phyloP scores from a whole-genome alignment of 306 rosid genomes.

The Prunus mongolica region DNA sequence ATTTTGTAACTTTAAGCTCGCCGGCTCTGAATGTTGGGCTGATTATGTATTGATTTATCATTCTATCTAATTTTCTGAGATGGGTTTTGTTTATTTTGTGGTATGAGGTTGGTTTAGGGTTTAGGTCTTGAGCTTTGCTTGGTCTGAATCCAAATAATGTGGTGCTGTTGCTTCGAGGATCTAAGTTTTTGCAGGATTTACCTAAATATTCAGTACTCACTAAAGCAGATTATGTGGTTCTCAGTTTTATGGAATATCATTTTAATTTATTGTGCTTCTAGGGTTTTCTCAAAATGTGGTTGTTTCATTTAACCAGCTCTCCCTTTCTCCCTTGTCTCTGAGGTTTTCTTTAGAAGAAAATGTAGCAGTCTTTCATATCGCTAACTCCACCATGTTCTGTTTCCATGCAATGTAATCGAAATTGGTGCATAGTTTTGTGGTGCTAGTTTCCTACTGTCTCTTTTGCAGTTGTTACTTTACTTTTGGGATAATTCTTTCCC shows the following conservation, averaged over 20 bases:
- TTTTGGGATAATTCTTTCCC: not conserved
- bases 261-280: not conserved
- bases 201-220: not conserved
- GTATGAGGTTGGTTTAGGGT: constrained; percentile 39
- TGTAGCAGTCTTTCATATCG: not conserved
- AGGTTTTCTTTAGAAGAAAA: not conserved
- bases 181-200: not conserved
- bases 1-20: not conserved
- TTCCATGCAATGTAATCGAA: not conserved
- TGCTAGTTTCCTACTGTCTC: not conserved
- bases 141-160: constrained; percentile 23
- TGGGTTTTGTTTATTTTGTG: constrained; percentile 22
- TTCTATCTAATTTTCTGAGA: not conserved
- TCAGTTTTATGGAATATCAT: not conserved
- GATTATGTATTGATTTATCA: constrained; percentile 10
- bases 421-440: no score
- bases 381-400: not conserved
- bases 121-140: constrained; percentile 32
- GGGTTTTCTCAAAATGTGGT: constrained; percentile 5
- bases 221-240: not conserved
- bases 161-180: constrained; percentile 11
- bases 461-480: not conserved
- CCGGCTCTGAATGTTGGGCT: constrained; percentile 1
- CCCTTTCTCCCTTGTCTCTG: not conserved
- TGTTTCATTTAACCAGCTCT: not conserved